phyloP scores from a whole-genome alignment of 2,329 filamentous ascomycete genomes.

The Fusarium nygamai region DNA sequence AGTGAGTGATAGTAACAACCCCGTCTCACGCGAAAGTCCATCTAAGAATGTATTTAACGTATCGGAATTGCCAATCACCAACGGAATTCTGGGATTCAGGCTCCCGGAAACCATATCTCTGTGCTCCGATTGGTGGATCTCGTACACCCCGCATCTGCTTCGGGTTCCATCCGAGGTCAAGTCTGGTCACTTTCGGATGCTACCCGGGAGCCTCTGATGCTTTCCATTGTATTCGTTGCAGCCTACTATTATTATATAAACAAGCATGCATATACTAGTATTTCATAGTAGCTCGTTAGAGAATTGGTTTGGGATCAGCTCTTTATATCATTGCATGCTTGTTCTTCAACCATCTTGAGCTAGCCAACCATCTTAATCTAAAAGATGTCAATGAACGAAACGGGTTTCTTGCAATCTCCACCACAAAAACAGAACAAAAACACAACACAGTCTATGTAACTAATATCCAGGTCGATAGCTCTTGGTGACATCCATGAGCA shows the following conservation, averaged over 20 bases:
- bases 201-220: not conserved
- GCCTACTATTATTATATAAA: no score
- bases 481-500: accelerated
- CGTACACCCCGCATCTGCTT: not conserved
- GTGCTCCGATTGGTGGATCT: not conserved
- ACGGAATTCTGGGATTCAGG: not conserved
- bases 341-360: no score
- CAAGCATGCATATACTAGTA: no score
- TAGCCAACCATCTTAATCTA: no score
- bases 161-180: not conserved
- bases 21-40: accelerated
- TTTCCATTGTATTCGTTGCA: accelerated
- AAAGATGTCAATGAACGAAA: no score
- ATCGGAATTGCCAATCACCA: not conserved
- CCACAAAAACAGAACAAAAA: no score
- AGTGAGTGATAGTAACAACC: accelerated
- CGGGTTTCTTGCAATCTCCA: no score
- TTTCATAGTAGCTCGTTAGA: no score
- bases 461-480: accelerated
- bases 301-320: no score
- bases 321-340: no score
- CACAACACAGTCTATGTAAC: no score
- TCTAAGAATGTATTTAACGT: not conserved
- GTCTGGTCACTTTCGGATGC: not conserved
- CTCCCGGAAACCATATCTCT: not conserved